These are phyloP conservation scores for Kingdonia uniflora DNA, from an alignment of 164 flowering plant genomes.

Conservation along the genomic window DNA sequence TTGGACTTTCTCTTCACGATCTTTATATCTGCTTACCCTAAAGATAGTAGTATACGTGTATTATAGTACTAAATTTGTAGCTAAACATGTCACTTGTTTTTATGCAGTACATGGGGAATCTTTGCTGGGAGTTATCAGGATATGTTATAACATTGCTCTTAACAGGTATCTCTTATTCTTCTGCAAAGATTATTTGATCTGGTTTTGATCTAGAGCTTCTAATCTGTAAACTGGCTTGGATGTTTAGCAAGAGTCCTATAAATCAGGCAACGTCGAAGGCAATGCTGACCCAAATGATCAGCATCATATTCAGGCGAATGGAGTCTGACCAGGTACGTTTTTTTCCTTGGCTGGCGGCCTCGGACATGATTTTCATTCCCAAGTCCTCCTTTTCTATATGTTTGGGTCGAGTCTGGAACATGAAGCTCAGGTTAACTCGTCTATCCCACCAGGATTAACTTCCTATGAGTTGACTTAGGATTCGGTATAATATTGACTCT, in stretches of 20 bases:
- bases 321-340: slow-evolving; percentile 44
- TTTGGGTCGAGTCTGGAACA: too few relatives aligned
- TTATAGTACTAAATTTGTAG: too few relatives aligned
- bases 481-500: too few relatives aligned
- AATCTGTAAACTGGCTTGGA: slow-evolving; percentile 2
- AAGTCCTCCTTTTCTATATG: too few relatives aligned
- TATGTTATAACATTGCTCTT: slow-evolving; percentile 92
- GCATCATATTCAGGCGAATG: slow-evolving; percentile 84
- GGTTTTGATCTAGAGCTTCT: slow-evolving; percentile 8
- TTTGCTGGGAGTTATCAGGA: slow-evolving; percentile 81
- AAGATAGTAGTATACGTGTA: too few relatives aligned
- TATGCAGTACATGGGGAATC: slow-evolving; percentile 92
- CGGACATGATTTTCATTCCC: too few relatives aligned
- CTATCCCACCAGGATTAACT: too few relatives aligned
- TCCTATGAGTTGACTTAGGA: too few relatives aligned
- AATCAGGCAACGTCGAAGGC: slow-evolving; percentile 97
- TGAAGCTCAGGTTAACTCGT: too few relatives aligned
- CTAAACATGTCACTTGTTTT: not conserved
- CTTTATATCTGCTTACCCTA: too few relatives aligned
- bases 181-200: not conserved
- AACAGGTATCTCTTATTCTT: slow-evolving; percentile 46
- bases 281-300: slow-evolving; percentile 96
- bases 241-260: slow-evolving; percentile 83
- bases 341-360: too few relatives aligned
- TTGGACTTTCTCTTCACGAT: too few relatives aligned